These are phyloP conservation scores for Eragrostis curvula DNA, from an alignment of 176 grass and related monocot genomes.

Conservation along the genomic window DNA sequence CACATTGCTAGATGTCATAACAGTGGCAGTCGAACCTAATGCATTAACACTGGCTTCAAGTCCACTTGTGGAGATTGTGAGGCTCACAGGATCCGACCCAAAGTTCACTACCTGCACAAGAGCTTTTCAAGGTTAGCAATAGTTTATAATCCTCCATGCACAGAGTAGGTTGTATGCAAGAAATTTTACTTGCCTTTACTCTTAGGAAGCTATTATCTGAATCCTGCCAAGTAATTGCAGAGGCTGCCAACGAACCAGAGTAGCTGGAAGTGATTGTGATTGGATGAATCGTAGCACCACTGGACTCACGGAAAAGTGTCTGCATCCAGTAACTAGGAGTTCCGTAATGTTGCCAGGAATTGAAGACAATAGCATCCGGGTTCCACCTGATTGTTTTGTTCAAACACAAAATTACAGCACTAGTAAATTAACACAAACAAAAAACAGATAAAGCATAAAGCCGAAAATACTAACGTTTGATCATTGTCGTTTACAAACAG, in stretches of 20 bases:
- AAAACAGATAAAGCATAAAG: slow-evolving; percentile 2
- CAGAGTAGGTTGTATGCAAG: neutral
- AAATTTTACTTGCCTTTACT: slow-evolving; percentile 59
- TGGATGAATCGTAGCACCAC: slow-evolving; percentile 65
- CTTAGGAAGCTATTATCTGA: slow-evolving; percentile 60
- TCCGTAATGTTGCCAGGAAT: slow-evolving; percentile 71
- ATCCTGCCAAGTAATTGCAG: slow-evolving; percentile 83
- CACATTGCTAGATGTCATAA: slow-evolving; percentile 69
- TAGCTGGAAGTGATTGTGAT: slow-evolving; percentile 59
- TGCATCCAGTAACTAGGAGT: slow-evolving; percentile 88
- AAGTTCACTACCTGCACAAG: slow-evolving; percentile 83
- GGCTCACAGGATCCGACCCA: slow-evolving; percentile 56
- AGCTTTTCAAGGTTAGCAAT: neutral
- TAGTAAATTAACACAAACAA: slow-evolving; percentile 7
- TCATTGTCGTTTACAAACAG: slow-evolving; percentile 87
- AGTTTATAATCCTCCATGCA: neutral
- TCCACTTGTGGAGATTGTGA: slow-evolving; percentile 66
- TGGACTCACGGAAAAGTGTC: slow-evolving; percentile 62
- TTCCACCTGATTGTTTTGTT: slow-evolving; percentile 58
- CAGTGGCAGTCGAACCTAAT: slow-evolving; percentile 46
- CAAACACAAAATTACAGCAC: neutral
- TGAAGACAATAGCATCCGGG: slow-evolving; percentile 75
- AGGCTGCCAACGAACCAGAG: slow-evolving; percentile 62
- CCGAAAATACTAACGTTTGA: slow-evolving; percentile 47
- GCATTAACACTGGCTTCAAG: slow-evolving; percentile 47